Percentiles rank a stretch among this genome's conserved stretches.
These are phyloP conservation scores for Barbatosphaeria neglecta DNA, from an alignment of 495 filamentous ascomycete genomes.

Conservation along the genomic window DNA sequence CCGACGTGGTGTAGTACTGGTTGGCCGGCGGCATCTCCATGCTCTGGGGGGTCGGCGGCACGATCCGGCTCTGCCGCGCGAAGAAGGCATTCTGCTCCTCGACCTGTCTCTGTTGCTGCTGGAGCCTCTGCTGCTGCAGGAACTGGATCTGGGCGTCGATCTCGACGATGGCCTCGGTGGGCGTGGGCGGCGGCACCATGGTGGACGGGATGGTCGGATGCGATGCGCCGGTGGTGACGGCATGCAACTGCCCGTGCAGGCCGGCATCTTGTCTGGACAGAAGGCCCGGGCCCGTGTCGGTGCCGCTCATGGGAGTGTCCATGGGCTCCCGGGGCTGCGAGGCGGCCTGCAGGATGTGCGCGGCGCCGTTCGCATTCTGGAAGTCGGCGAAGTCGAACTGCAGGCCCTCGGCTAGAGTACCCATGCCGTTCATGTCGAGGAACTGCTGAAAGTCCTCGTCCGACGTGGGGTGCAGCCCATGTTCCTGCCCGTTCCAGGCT, in stretches of 20 bases:
- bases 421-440: constrained; percentile 40
- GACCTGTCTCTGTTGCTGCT: constrained; percentile 40
- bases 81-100: constrained; percentile 45
- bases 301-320: constrained; percentile 40
- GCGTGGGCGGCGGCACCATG: constrained; percentile 28
- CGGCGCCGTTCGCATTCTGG: constrained; percentile 18
- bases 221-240: constrained; percentile 30
- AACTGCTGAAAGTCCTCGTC: constrained; percentile 47
- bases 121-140: constrained; percentile 48
- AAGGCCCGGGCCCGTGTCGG: constrained; percentile 25
- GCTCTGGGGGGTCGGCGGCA: constrained; percentile 90
- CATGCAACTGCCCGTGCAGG: constrained; percentile 33
- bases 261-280: constrained; percentile 23
- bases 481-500: constrained; percentile 37
- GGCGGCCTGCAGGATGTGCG: constrained; percentile 25
- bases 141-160: constrained; percentile 51
- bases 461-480: constrained; percentile 26
- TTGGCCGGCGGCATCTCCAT: constrained; percentile 70
- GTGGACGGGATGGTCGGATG: constrained; percentile 28
- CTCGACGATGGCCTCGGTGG: constrained; percentile 34
- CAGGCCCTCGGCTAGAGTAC: constrained; percentile 28
- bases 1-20: constrained; percentile 46
- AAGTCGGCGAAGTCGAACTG: constrained; percentile 40
- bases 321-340: constrained; percentile 27
- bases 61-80: constrained; percentile 46